Base-by-base conservation (phyloP, 23 red algal genomes). In the Gracilaria vermiculophylla region DNA sequence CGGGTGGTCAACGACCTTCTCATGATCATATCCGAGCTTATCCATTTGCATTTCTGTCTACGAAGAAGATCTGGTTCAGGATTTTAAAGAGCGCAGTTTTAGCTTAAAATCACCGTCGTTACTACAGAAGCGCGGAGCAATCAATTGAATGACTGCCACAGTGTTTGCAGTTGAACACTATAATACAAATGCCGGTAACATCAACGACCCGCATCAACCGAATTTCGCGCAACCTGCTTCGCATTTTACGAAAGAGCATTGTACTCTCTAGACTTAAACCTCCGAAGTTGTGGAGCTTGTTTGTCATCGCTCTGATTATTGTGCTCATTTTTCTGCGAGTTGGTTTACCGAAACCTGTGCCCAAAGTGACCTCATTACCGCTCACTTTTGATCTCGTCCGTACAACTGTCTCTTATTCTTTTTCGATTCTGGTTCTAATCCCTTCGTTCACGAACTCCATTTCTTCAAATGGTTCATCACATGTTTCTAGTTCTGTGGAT, bases 401-500 rank as follows among this genome's bases (percentile, higher is more conserved):
- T 27, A 27, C 49, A 54, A n/a, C 15, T 57, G 27, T 20, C 34
- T 58, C 53, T 24, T 3, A 23, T 5, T 62, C 58, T 10, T 50
- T 88, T 37, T 69, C 62, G n/a, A 55, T 88, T 35, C 19, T 88
- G 16, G 37, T 88, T 55, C 41, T 88, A 36, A 67, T 88, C 32
- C 84, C 84, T 24, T 49, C 84, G 10, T 88, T 78, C 21, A 76
- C 84, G 1, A 7, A 77, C 29, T 12, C 55, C n/a, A 31, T 49
- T 11, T 23, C 51, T 27, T 69, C 66, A 2, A 31, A 19, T 37
- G 16, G 52, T 34, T 47, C 84, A 15, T 12, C 82, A n/a, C 21
- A n/a, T 34, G 20, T 39, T 57, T 0, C 35, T 34, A 51, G 57
- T n/a, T 57, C 43, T 57, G 50, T 1, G 23, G 37, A 48, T 73